phyloP scores from a whole-genome alignment of 345 rosid species.

The Trapa incisa region DNA sequence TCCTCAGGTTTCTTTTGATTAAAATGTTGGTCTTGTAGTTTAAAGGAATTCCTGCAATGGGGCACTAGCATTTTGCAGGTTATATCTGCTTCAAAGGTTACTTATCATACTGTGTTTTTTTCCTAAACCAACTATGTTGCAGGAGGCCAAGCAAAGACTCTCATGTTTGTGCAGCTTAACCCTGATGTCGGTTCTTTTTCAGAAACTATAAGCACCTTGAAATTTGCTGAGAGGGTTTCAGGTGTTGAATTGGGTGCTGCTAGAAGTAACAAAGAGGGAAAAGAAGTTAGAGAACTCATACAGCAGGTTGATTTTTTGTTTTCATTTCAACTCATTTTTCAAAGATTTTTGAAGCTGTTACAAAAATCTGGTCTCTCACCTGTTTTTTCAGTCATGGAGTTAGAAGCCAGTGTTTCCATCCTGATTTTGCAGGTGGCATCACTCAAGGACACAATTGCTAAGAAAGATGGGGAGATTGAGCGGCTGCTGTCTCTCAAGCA shows the following conservation, averaged over 20 bases:
- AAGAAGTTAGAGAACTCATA: slow-evolving; percentile 80
- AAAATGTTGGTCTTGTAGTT: neutral
- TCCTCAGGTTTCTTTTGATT: neutral
- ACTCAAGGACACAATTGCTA: slow-evolving; percentile 52
- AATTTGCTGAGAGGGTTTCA: slow-evolving; percentile 93
- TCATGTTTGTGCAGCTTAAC: slow-evolving; percentile 93
- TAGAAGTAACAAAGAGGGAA: slow-evolving; percentile 76
- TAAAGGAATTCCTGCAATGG: neutral
- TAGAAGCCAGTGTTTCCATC: neutral
- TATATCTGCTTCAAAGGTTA: neutral
- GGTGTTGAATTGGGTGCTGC: slow-evolving; percentile 98
- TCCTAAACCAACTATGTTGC: slow-evolving; percentile 9
- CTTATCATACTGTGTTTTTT: neutral
- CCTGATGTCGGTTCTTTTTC: slow-evolving; percentile 86
- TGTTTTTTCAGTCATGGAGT: neutral
- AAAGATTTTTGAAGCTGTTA: neutral
- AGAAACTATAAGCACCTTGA: slow-evolving; percentile 84
- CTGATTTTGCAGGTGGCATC: slow-evolving; percentile 46
- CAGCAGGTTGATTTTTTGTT: slow-evolving; percentile 46
- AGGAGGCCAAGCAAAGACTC: slow-evolving; percentile 98
- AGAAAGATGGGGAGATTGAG: slow-evolving; percentile 80
- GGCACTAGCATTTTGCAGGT: neutral
- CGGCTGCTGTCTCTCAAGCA: slow-evolving; percentile 38
- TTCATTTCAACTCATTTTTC: neutral
- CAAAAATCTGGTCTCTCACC: neutral